Evolutionary conservation across 345 rosid genomes (phyloP).

Genomic region (Isatis tinctoria): DNA sequence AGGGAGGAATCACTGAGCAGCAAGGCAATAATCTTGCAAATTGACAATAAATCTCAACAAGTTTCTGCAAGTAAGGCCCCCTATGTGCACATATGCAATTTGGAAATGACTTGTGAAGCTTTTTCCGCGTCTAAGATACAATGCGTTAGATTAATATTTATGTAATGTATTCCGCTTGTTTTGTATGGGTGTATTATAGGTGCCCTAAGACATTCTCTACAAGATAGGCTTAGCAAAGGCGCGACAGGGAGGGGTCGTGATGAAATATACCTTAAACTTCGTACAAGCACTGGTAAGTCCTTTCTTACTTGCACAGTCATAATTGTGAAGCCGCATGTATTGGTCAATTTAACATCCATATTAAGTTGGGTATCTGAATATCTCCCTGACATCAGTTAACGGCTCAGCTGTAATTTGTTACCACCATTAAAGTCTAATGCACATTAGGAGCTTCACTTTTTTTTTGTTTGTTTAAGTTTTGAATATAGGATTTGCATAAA

Average conservation of each 20-base stretch:
- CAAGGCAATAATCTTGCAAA: slow-evolving; percentile 73
- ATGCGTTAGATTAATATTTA: neutral
- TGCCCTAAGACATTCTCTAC: neutral
- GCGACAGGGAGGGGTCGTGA: slow-evolving; percentile 67
- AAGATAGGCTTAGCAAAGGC: slow-evolving; percentile 49
- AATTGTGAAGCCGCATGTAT: neutral
- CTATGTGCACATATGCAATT: slow-evolving; percentile 1
- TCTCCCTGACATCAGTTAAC: neutral
- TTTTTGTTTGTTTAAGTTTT: neutral
- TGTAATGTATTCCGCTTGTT: neutral
- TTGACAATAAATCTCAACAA: slow-evolving; percentile 88
- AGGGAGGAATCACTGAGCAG: slow-evolving; percentile 72
- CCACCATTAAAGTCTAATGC: neutral
- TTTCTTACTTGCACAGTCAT: slow-evolving; percentile 2
- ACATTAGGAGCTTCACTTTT: neutral
- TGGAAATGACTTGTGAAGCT: neutral
- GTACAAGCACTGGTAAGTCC: slow-evolving; percentile 80
- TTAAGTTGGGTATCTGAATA: slow-evolving; percentile 2
- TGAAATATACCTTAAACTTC: slow-evolving; percentile 83
- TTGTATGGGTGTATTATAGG: neutral
- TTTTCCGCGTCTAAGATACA: slow-evolving; percentile 5
- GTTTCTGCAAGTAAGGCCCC: slow-evolving; percentile 83
- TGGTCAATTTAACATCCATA: neutral
- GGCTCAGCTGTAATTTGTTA: neutral
- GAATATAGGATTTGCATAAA: neutral